These are phyloP conservation scores for Phaeolepiota aurea DNA, from an alignment of 768 basidiomycete species.

Conservation along the genomic window DNA sequence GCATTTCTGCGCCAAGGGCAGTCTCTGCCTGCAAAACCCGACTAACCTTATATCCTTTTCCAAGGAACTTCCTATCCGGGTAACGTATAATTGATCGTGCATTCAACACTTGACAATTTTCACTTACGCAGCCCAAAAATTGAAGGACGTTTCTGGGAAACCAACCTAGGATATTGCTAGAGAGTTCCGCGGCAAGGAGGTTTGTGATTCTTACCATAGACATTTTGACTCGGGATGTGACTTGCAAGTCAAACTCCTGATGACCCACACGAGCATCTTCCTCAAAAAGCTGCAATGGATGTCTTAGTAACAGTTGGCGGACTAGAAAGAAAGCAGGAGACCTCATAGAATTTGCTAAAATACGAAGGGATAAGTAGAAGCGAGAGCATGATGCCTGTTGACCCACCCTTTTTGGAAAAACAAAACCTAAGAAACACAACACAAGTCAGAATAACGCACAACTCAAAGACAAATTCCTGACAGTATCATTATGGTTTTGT, in stretches of 20 bases:
- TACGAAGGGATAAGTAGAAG: conserved; percentile 1
- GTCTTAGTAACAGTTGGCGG: background rate
- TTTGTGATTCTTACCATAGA: conserved; percentile 65
- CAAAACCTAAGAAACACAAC: conserved; percentile 46
- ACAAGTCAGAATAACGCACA: conserved; percentile 8
- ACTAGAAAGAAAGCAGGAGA: conserved; percentile 13
- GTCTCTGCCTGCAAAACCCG: conserved; percentile 97
- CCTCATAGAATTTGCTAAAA: conserved; percentile 68
- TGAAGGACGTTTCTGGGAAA: conserved; percentile 90
- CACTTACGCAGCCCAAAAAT: conserved; percentile 84
- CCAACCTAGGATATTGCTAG: conserved; percentile 65
- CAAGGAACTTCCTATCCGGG: conserved; percentile 66
- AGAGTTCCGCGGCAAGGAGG: background rate
- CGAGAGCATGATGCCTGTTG: background rate
- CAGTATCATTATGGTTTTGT: conserved; percentile 94
- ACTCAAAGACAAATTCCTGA: conserved; percentile 19
- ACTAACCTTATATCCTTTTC: conserved; percentile 88
- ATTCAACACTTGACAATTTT: background rate
- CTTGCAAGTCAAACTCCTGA: conserved; percentile 89
- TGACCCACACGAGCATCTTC: conserved; percentile 92
- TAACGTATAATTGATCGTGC: conserved; percentile 2
- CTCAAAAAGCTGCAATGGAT: conserved; percentile 64
- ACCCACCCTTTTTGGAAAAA: conserved; percentile 97
- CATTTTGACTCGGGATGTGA: conserved; percentile 93
- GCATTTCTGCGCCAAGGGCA: conserved; percentile 95